Evolutionary conservation across 2,329 filamentous ascomycete species (phyloP).

Genomic region (Verticillium zaregamsianum): DNA sequence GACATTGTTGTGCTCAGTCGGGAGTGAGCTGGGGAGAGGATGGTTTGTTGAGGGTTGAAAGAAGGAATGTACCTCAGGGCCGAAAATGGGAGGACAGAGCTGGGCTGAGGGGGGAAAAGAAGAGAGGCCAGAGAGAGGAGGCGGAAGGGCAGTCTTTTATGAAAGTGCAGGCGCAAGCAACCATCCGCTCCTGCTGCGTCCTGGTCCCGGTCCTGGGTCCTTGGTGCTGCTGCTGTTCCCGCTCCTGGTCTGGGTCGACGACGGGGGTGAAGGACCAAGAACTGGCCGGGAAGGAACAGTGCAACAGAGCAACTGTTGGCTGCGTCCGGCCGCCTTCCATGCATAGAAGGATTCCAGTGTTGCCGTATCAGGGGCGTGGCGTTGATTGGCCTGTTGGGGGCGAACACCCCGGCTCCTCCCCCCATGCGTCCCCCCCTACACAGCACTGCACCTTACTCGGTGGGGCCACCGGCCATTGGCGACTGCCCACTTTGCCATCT

Average conservation of each 20-base stretch:
- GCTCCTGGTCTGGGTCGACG: neutral
- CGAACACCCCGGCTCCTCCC: neutral
- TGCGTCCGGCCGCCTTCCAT: constrained; percentile 2
- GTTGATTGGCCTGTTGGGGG: neutral
- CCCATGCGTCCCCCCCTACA: neutral
- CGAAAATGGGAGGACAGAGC: constrained; percentile 1
- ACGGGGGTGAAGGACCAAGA: neutral
- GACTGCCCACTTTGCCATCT: neutral
- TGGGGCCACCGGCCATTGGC: neutral
- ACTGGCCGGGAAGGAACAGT: neutral
- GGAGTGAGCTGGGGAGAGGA: neutral
- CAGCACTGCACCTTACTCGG: neutral
- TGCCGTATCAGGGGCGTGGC: neutral
- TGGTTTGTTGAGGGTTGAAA: neutral
- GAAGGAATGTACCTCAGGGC: neutral
- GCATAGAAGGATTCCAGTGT: constrained; percentile 4
- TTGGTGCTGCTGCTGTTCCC: neutral
- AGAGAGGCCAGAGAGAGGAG: neutral
- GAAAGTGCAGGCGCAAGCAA: neutral
- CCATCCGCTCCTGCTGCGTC: neutral
- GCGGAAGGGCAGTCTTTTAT: constrained; percentile 2
- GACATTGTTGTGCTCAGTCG: constrained; percentile 1
- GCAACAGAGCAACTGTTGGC: neutral
- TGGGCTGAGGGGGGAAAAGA: neutral
- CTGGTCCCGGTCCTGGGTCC: neutral